Evolutionary conservation across 73 alveolate species (phyloP).

Genomic region (Loxodes magnus): DNA sequence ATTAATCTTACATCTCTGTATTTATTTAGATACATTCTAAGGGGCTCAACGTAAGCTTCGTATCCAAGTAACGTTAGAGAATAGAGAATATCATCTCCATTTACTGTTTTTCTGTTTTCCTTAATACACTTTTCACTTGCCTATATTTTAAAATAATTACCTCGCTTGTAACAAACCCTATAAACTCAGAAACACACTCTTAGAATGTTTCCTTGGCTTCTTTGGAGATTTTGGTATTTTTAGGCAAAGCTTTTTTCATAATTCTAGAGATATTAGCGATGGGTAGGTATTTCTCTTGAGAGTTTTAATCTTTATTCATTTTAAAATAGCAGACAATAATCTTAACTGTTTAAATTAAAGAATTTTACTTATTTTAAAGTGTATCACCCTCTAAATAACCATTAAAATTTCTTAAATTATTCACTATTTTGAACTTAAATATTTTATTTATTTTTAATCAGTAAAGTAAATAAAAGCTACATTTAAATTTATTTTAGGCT

Average conservation of each 20-base stretch:
- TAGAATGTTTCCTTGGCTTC: constrained; percentile 95
- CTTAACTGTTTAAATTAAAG: no score
- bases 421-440: no score
- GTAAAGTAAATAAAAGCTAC: no score
- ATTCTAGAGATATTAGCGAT: constrained; percentile 93
- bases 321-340: no score
- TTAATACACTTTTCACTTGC: constrained; percentile 92
- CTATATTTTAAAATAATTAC: constrained; percentile 42
- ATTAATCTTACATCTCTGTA: constrained; percentile 81
- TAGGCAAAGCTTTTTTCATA: constrained; percentile 90
- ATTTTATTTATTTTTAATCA: no score
- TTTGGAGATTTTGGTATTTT: constrained; percentile 87
- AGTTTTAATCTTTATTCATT: no score
- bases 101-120: constrained; percentile 92
- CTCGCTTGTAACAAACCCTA: constrained; percentile 44
- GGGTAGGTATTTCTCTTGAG: constrained; percentile 72
- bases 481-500: no score
- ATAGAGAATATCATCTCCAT: constrained; percentile 92
- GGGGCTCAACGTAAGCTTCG: constrained; percentile 79
- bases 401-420: no score
- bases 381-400: no score
- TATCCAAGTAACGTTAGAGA: constrained; percentile 87
- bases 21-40: constrained; percentile 60
- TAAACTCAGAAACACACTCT: constrained; percentile 94
- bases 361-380: no score